These are phyloP conservation scores for Iberis pinnata DNA, from an alignment of 345 rosid genomes.

Conservation along the genomic window DNA sequence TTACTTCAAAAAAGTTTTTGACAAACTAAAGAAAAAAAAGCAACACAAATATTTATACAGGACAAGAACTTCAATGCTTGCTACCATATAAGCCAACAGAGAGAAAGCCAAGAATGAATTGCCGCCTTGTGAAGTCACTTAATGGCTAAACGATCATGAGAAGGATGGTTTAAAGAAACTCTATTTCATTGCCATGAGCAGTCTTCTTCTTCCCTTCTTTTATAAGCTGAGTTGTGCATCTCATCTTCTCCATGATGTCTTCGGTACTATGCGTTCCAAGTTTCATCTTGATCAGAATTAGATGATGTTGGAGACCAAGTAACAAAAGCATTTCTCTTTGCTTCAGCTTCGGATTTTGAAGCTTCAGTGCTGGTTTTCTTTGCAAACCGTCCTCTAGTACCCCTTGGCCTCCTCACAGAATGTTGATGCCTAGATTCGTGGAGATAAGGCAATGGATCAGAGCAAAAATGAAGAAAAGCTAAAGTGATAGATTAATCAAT, in stretches of 20 bases:
- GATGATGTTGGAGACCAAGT: slow-evolving; percentile 24
- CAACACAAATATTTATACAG: slow-evolving; percentile 22
- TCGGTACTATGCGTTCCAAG: slow-evolving; percentile 24
- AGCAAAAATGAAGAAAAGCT: not conserved
- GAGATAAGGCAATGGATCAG: slow-evolving; percentile 71
- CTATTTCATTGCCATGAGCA: slow-evolving; percentile 54
- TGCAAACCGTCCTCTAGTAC: slow-evolving; percentile 88
- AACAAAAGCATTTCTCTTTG: slow-evolving; percentile 21
- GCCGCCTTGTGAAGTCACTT: slow-evolving; percentile 59
- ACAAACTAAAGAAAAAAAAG: not conserved
- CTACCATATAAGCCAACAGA: slow-evolving; percentile 31
- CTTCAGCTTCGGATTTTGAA: slow-evolving; percentile 34
- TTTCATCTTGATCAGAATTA: slow-evolving; percentile 43
- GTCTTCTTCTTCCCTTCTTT: slow-evolving; percentile 47
- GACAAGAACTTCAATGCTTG: slow-evolving; percentile 17
- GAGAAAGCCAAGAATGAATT: slow-evolving; percentile 97
- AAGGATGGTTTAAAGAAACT: slow-evolving; percentile 47
- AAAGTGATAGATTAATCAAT: slow-evolving; percentile 1
- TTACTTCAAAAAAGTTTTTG: slow-evolving; percentile 3
- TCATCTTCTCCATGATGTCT: slow-evolving; percentile 31
- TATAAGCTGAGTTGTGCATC: slow-evolving; percentile 37
- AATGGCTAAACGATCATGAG: slow-evolving; percentile 51
- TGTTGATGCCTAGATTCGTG: slow-evolving; percentile 98
- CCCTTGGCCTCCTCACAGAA: slow-evolving; percentile 89
- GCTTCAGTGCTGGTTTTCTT: slow-evolving; percentile 49